phyloP scores from a whole-genome alignment of 2,329 filamentous ascomycete species.

The Ophiostoma populinum region DNA sequence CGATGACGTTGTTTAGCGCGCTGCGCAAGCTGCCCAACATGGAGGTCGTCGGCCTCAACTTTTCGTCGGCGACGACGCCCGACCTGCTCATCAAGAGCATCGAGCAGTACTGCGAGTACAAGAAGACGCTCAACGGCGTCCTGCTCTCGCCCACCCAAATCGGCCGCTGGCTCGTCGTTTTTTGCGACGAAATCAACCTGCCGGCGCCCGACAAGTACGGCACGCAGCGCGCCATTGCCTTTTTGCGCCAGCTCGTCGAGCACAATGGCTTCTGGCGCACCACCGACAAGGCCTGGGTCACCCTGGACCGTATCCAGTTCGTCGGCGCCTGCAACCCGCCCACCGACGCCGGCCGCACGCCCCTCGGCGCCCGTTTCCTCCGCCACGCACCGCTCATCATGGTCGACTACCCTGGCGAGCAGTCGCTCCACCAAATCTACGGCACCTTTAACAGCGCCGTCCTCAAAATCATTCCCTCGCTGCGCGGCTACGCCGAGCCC shows the following conservation, averaged over 20 bases:
- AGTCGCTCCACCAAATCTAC: slow-evolving; percentile 92
- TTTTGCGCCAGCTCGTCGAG: slow-evolving; percentile 91
- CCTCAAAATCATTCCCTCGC: slow-evolving; percentile 84
- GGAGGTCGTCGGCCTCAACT: slow-evolving; percentile 98
- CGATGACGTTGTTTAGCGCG: slow-evolving; percentile 97
- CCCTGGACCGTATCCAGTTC: slow-evolving; percentile 93
- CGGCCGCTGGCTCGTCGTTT: slow-evolving; percentile 92
- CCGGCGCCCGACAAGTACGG: slow-evolving; percentile 95
- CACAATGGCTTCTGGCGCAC: slow-evolving; percentile 99
- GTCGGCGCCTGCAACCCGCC: slow-evolving; percentile 97
- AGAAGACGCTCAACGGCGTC: slow-evolving; percentile 92
- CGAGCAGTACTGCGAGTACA: slow-evolving; percentile 98
- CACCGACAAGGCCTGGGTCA: slow-evolving; percentile 94
- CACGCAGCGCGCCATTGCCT: slow-evolving; percentile 92
- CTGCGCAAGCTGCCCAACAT: slow-evolving; percentile 94
- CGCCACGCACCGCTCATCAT: slow-evolving; percentile 96
- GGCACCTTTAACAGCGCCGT: slow-evolving; percentile 94
- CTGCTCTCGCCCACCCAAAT: slow-evolving; percentile 93
- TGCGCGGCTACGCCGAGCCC: slow-evolving; percentile 88
- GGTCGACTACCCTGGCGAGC: slow-evolving; percentile 96
- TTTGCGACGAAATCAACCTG: slow-evolving; percentile 99
- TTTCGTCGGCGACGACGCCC: slow-evolving; percentile 94
- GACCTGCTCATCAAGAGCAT: slow-evolving; percentile 98
- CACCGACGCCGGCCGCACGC: slow-evolving; percentile 89
- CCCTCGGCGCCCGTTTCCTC: slow-evolving; percentile 83